Percentiles rank a stretch among this genome's conserved stretches.
phyloP scores from a whole-genome alignment of 495 filamentous ascomycete species.

The Cenococcum geophilum region DNA sequence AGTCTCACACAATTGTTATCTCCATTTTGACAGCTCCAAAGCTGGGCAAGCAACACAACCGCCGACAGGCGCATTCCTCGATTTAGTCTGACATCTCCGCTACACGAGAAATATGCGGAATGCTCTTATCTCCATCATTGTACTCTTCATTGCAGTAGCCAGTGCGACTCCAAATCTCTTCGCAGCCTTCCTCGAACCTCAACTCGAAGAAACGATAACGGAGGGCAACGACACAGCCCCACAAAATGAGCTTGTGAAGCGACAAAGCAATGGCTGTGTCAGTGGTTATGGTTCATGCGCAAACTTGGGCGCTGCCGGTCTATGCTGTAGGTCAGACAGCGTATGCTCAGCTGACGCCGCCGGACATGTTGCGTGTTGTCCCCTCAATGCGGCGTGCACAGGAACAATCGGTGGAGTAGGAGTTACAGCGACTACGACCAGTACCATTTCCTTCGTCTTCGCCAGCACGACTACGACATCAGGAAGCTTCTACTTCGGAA shows the following conservation, averaged over 20 bases:
- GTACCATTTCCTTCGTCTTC: not conserved
- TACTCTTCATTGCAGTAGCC: constrained; percentile 19
- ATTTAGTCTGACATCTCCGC: not conserved
- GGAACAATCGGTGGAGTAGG: constrained; percentile 45
- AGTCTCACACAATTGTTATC: not conserved
- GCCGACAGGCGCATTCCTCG: constrained; percentile 17
- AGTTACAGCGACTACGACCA: constrained; percentile 3
- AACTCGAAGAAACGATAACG: constrained; percentile 4
- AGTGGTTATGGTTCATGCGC: constrained; percentile 48
- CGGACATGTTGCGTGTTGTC: constrained; percentile 62
- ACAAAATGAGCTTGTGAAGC: constrained; percentile 27
- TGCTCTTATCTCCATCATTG: constrained; percentile 11
- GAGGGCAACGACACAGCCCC: constrained; percentile 23
- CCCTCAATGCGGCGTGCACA: constrained; percentile 54
- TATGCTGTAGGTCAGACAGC: constrained; percentile 52
- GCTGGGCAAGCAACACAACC: not conserved
- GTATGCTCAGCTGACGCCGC: constrained; percentile 54
- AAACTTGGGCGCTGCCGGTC: constrained; percentile 44
- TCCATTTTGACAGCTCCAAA: not conserved
- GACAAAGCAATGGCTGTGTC: constrained; percentile 42
- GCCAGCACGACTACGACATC: constrained; percentile 3
- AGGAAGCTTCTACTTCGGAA: constrained; percentile 5
- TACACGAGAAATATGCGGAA: constrained; percentile 21
- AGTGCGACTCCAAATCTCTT: constrained; percentile 21
- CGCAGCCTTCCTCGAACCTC: constrained; percentile 22